Percentiles rank a stretch among this genome's conserved stretches.
Conservation (phyloP, 208 protist genomes). For the Leishmania guyanensis region DNA sequence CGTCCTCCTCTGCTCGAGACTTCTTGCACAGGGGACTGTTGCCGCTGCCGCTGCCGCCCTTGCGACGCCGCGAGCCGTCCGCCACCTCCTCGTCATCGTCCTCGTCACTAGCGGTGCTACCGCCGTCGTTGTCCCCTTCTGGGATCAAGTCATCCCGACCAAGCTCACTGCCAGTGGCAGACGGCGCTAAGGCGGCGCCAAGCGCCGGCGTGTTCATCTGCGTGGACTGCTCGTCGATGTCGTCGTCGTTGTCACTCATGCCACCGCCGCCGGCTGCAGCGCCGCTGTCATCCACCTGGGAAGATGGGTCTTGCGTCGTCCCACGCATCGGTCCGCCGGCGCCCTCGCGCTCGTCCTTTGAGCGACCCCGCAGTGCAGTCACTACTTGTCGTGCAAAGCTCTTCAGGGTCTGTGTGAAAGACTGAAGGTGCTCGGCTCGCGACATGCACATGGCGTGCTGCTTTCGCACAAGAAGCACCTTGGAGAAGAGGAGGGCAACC, state of each 20-base stretch:
- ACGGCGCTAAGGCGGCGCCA: slow-evolving; percentile 17
- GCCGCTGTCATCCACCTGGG: slow-evolving; percentile 27
- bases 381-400: slow-evolving; percentile 65
- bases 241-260: slow-evolving; percentile 27
- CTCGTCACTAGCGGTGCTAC: slow-evolving; percentile 19
- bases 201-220: slow-evolving; percentile 27
- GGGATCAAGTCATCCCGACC: slow-evolving; percentile 14
- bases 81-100: slow-evolving; percentile 20
- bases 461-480: slow-evolving; percentile 42
- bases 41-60: neutral
- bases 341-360: slow-evolving; percentile 35
- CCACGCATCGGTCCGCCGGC: slow-evolving; percentile 19
- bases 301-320: slow-evolving; percentile 28
- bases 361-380: slow-evolving; percentile 47
- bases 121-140: slow-evolving; percentile 29
- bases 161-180: slow-evolving; percentile 25
- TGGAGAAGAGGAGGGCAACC: slow-evolving; percentile 83
- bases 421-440: slow-evolving; percentile 60
- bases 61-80: slow-evolving; percentile 7
- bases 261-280: slow-evolving; percentile 15
- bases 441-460: slow-evolving; percentile 79
- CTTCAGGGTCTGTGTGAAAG: slow-evolving; percentile 59
- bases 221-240: slow-evolving; percentile 30
- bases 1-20: neutral
- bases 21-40: neutral